Evolutionary conservation across 2,329 filamentous ascomycete genomes (phyloP).

Genomic region (Pseudogymnoascus sp.): DNA sequence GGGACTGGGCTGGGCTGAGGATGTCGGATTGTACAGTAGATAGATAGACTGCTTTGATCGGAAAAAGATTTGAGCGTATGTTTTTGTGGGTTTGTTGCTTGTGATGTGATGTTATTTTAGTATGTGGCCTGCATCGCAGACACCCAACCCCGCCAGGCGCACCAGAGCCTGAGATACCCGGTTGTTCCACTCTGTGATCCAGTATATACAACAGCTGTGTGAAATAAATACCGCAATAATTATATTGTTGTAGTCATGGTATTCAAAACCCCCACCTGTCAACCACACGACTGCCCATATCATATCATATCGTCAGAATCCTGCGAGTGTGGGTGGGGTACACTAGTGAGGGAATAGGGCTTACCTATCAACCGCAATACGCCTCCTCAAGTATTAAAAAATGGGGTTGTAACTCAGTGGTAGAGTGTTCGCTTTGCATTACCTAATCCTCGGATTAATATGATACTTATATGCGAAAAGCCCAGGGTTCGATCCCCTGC

Average conservation of each 20-base stretch:
- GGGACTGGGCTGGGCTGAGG: neutral
- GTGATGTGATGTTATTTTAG: neutral
- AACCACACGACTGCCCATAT: too few relatives aligned
- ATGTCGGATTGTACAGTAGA: conserved; percentile 9
- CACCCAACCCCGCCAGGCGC: too few relatives aligned
- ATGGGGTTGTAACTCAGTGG: conserved; percentile 11
- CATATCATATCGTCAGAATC: too few relatives aligned
- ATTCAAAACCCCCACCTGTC: neutral
- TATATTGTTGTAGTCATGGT: neutral
- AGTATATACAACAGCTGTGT: too few relatives aligned
- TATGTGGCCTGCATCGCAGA: too few relatives aligned
- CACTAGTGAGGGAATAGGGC: neutral
- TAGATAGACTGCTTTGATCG: neutral
- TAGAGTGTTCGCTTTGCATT: conserved; percentile 12
- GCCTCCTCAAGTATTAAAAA: neutral
- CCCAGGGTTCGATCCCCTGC: conserved; percentile 12
- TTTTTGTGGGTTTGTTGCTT: neutral
- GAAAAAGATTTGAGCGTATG: neutral
- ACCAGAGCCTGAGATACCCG: too few relatives aligned
- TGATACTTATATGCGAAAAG: conserved; percentile 11
- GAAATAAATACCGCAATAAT: too few relatives aligned
- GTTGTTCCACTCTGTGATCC: too few relatives aligned
- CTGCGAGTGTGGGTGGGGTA: neutral
- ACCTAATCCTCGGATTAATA: conserved; percentile 7
- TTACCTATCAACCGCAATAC: neutral